Evolutionary conservation across 257 asterid genomes (phyloP).

Genomic region (Capsicum baccatum): DNA sequence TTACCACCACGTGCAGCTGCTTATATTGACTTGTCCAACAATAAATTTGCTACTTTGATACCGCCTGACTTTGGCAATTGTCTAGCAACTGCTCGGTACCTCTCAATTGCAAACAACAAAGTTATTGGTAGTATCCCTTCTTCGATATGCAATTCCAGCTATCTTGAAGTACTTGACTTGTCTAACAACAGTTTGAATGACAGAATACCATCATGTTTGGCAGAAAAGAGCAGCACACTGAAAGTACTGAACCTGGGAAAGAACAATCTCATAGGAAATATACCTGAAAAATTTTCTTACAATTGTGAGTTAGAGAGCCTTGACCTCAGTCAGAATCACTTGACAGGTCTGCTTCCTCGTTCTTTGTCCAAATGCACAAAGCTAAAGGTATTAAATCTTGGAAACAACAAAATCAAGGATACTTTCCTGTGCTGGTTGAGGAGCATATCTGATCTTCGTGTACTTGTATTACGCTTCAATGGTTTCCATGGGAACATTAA

Average conservation of each 20-base stretch:
- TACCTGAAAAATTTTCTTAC: conserved; percentile 44
- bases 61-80: conserved; percentile 37
- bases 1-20: conserved; percentile 28
- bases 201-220: conserved; percentile 54
- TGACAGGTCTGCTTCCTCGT: conserved; percentile 49
- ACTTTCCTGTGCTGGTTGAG: conserved; percentile 41
- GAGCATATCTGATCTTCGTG: conserved; percentile 47
- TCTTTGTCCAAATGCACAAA: conserved; percentile 52
- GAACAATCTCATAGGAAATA: conserved; percentile 51
- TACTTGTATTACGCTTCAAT: conserved; percentile 59
- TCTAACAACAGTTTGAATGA: conserved; percentile 55
- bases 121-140: conserved; percentile 53
- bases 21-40: conserved; percentile 42
- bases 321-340: conserved; percentile 52
- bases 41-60: conserved; percentile 37
- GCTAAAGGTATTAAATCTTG: conserved; percentile 47
- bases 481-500: conserved; percentile 51
- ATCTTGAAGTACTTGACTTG: conserved; percentile 53
- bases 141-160: conserved; percentile 58
- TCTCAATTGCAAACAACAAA: conserved; percentile 55
- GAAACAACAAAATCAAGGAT: conserved; percentile 42
- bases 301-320: conserved; percentile 46
- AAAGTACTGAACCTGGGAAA: conserved; percentile 49
- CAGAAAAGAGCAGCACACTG: conserved; percentile 28
- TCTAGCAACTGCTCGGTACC: conserved; percentile 27